Evolutionary conservation across 2,329 filamentous ascomycete genomes (phyloP).

Genomic region (Penicillium sp.): DNA sequence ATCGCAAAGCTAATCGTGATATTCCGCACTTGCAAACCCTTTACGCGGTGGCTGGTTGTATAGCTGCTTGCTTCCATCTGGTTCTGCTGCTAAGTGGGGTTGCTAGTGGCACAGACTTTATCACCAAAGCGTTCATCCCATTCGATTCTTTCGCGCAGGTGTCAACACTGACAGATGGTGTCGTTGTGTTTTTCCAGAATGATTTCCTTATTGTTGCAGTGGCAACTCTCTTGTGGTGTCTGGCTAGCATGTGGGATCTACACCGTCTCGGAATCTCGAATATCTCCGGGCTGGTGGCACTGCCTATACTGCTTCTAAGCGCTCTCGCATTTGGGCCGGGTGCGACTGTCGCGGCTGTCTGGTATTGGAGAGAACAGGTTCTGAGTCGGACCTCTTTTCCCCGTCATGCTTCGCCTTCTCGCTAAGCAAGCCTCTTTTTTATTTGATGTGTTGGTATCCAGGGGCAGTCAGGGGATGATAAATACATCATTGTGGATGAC

Average conservation of each 20-base stretch:
- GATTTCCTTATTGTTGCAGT: constrained; percentile 23
- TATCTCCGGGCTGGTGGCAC: constrained; percentile 1
- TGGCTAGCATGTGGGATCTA: constrained; percentile 21
- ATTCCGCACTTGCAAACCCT: not conserved
- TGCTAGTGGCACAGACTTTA: constrained; percentile 2
- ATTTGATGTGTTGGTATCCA: too few species aligned
- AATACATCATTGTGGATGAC: too few species aligned
- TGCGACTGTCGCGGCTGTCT: constrained; percentile 20
- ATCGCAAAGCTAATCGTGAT: not conserved
- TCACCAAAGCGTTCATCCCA: constrained; percentile 19
- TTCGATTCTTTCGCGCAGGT: constrained; percentile 7
- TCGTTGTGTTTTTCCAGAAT: constrained; percentile 27
- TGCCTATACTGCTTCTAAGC: constrained; percentile 10
- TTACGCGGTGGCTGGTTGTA: constrained; percentile 6
- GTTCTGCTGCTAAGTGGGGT: constrained; percentile 1
- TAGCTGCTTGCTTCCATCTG: constrained; percentile 12
- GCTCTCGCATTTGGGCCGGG: constrained; percentile 21
- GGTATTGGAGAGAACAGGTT: constrained; percentile 24
- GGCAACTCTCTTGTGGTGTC: constrained; percentile 21
- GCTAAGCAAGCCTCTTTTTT: not conserved
- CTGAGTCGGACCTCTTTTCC: constrained; percentile 8
- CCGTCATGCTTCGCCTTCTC: not conserved
- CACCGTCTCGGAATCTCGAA: constrained; percentile 19
- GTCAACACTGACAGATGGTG: constrained; percentile 16
- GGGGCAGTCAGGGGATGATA: too few species aligned